A percentile compares a stretch with the other conserved stretches of the same genome.
These are phyloP conservation scores for Colletotrichum tropicale DNA, from an alignment of 2,329 filamentous ascomycete genomes.

Conservation along the genomic window DNA sequence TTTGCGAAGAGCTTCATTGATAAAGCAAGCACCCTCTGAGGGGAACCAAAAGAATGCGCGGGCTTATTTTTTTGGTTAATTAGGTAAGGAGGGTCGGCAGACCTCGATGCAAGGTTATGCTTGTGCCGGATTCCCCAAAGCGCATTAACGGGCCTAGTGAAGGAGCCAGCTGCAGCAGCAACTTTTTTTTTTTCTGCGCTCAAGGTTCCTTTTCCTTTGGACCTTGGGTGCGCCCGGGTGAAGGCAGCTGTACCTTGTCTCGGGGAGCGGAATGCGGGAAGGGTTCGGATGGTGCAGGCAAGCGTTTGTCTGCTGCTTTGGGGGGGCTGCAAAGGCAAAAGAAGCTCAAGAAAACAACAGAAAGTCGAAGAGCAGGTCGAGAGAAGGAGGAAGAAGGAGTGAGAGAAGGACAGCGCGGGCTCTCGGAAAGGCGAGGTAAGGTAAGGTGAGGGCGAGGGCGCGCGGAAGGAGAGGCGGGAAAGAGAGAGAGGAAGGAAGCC, in stretches of 20 bases:
- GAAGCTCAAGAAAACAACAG: constrained; percentile 4
- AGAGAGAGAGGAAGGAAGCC: background rate
- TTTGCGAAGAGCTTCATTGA: constrained; percentile 60
- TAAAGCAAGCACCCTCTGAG: constrained; percentile 18
- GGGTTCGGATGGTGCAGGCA: background rate
- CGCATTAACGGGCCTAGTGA: constrained; percentile 20
- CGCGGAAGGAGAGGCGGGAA: background rate
- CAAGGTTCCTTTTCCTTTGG: background rate
- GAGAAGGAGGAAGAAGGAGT: background rate
- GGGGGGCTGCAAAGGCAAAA: background rate
- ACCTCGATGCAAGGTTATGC: constrained; percentile 24
- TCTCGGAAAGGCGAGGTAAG: background rate
- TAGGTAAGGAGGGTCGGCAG: constrained; percentile 28
- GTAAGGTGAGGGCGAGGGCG: background rate
- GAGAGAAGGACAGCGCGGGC: background rate
- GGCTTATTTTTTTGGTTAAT: constrained; percentile 25
- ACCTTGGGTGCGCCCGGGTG: background rate
- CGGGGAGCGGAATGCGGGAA: background rate
- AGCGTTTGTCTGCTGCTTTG: background rate
- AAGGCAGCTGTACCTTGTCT: constrained; percentile 7
- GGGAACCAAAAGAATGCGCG: constrained; percentile 18
- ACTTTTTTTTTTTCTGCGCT: background rate
- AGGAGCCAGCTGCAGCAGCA: constrained; percentile 5
- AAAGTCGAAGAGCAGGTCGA: background rate
- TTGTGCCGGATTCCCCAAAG: constrained; percentile 20